Conservation (phyloP, 2,329 filamentous ascomycete genomes). For the Teratosphaeria gauchensis region DNA sequence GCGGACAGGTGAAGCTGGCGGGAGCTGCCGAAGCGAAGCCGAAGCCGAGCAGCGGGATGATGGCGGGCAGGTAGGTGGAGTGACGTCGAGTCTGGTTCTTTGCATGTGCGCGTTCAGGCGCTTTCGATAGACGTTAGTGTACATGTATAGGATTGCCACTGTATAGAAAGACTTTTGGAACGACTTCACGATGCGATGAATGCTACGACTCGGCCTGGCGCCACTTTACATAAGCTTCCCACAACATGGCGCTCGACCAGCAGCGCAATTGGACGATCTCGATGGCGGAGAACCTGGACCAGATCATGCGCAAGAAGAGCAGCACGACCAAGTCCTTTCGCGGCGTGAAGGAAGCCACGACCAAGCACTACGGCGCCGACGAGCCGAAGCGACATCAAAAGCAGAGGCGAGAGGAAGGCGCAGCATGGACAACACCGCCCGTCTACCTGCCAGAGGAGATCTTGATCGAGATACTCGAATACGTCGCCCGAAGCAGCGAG, state of each 20-base stretch:
- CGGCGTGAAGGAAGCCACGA: background rate
- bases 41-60: too few relatives aligned
- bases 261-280: constrained; percentile 26
- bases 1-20: background rate
- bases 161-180: background rate
- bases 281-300: constrained; percentile 27
- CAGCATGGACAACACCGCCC: constrained; percentile 3
- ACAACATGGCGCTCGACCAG: constrained; percentile 25
- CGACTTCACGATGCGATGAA: background rate
- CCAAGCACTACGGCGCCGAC: background rate
- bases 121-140: background rate
- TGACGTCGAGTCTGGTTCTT: background rate
- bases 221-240: background rate
- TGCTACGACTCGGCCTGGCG: background rate
- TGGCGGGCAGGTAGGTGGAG: background rate
- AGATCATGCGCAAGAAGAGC: constrained; percentile 7
- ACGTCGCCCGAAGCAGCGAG: constrained; percentile 26
- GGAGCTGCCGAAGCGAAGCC: background rate
- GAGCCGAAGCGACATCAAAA: background rate
- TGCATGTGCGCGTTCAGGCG: background rate
- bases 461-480: constrained; percentile 40
- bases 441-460: constrained; percentile 46
- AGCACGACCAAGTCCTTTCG: background rate
- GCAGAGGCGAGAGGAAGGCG: background rate
- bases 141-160: background rate